Evolutionary conservation across 352 stramenopile species (phyloP).

Genomic region (Aphanomyces stellatus): DNA sequence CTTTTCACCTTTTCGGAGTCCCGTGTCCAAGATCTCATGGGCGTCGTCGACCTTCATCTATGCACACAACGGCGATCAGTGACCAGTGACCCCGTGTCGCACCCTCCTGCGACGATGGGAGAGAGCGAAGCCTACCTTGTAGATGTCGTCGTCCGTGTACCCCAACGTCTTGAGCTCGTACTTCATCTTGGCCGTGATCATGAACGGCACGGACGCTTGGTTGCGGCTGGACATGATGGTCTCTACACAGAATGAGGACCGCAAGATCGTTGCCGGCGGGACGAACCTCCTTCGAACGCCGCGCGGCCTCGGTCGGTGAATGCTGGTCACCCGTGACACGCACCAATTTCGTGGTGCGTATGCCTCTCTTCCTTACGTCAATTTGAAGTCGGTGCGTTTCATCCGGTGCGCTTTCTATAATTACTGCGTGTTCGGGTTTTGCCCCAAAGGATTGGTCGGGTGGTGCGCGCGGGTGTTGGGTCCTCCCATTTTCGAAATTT

Average conservation of each 20-base stretch:
- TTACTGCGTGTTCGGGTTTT: background rate
- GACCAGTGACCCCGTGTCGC: background rate
- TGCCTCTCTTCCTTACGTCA: no score
- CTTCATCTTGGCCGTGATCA: slow-evolving; percentile 20
- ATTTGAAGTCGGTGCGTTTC: background rate
- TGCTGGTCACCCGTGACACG: no score
- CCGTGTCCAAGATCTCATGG: slow-evolving; percentile 7
- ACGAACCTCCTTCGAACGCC: no score
- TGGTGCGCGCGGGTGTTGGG: background rate
- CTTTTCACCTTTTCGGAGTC: slow-evolving; percentile 9
- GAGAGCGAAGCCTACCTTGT: slow-evolving; percentile 3
- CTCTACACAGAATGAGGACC: no score
- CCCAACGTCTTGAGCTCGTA: slow-evolving; percentile 18
- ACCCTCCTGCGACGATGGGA: no score
- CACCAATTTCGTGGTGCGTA: no score
- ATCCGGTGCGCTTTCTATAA: no score
- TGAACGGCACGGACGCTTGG: slow-evolving; percentile 11
- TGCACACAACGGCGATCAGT: background rate
- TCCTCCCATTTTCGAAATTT: slow-evolving; percentile 11
- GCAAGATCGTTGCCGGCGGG: no score
- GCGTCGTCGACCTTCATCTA: slow-evolving; percentile 21
- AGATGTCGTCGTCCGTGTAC: slow-evolving; percentile 21
- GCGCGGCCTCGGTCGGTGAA: no score
- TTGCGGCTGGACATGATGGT: slow-evolving; percentile 12
- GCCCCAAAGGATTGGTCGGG: slow-evolving; percentile 1